phyloP scores from a whole-genome alignment of 805 yeast species.

The Candida suzukii region DNA sequence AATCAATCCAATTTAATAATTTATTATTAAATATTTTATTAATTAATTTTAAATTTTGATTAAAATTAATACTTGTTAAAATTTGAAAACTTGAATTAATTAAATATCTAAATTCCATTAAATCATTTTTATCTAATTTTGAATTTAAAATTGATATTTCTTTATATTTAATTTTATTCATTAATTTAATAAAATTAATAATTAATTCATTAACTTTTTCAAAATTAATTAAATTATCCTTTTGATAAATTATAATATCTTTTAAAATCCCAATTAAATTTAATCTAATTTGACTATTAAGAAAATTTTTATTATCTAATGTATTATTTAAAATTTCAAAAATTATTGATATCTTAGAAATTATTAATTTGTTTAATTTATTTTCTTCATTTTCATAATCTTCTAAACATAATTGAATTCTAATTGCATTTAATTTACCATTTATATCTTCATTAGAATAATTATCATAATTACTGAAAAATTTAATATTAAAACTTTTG shows the following conservation, averaged over 20 bases:
- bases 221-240: conserved; percentile 9
- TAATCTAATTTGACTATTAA: conserved; percentile 3
- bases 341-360: conserved; percentile 5
- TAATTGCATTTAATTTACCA: conserved; percentile 7
- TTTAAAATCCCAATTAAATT: conserved; percentile 8
- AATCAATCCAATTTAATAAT: not conserved
- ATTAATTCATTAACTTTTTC: conserved; percentile 7
- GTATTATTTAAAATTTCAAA: conserved; percentile 7
- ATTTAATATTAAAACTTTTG: conserved; percentile 1
- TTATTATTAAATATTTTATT: not conserved
- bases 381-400: conserved; percentile 3
- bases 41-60: not conserved
- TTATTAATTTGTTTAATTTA: conserved; percentile 3
- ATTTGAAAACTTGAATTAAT: conserved; percentile 1
- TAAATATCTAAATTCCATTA: conserved; percentile 1
- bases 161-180: conserved; percentile 8
- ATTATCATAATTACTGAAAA: conserved; percentile 5
- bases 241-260: conserved; percentile 13
- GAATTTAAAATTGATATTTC: not conserved
- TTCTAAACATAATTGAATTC: conserved; percentile 9
- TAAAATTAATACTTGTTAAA: conserved; percentile 2
- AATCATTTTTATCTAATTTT: conserved; percentile 8
- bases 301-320: not conserved
- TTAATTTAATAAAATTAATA: conserved; percentile 6
- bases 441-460: conserved; percentile 1